Evolutionary conservation across 176 grass and related monocot genomes (phyloP), one percentile per base, ranked within the genome.

Genomic region (Aegilops speltoides): DNA sequence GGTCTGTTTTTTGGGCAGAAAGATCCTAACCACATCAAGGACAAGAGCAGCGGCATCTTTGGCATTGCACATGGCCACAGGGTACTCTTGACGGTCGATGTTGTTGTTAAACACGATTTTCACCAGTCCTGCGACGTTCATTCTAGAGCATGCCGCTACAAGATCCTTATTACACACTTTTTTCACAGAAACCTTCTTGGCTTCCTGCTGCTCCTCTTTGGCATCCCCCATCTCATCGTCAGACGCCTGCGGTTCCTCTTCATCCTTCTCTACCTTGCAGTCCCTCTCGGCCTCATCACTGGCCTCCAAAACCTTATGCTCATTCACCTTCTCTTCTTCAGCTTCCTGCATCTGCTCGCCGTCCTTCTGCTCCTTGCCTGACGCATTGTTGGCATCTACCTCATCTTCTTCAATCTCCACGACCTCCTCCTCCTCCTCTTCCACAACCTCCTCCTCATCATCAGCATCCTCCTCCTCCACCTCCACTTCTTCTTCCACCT

Each of bases 11-110:
- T 69, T 52, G 34, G 56, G 48, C 33, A 91, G 74, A 72, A 86
- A 84, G 36, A 64, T 12, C 68, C 83, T 82, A 77, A 91, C 54
- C 5, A 85, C 76, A 0, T 81, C 26, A 57, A 94, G 79, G 28
- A 88, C 45, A 37, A 91, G 70, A 61, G 87, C 78, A n/a, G 83
- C 83, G 0, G 80, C 86, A 10, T 94, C 86, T n/a, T 87, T 57
- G 26, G 92, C 86, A 25, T 61, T 29, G 29, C 64, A 80, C 33
- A 66, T 5, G 20, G 48, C 84, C 29, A 50, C 24, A 1, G 19
- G 45, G 19, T 82, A 64, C 40, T 89, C 83, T 19, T 46, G 38
- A 26, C 46, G 34, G 7, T 78, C 31, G 36, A 16, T 9, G 0
- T 13, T 22, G 3, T 10, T 77, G 13, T 67, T 67, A 19, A 26